A percentile compares a stretch with the other conserved stretches of the same genome.
Evolutionary conservation across 768 basidiomycete species (phyloP).

Genomic region (Brasilioporus rufonigricans): DNA sequence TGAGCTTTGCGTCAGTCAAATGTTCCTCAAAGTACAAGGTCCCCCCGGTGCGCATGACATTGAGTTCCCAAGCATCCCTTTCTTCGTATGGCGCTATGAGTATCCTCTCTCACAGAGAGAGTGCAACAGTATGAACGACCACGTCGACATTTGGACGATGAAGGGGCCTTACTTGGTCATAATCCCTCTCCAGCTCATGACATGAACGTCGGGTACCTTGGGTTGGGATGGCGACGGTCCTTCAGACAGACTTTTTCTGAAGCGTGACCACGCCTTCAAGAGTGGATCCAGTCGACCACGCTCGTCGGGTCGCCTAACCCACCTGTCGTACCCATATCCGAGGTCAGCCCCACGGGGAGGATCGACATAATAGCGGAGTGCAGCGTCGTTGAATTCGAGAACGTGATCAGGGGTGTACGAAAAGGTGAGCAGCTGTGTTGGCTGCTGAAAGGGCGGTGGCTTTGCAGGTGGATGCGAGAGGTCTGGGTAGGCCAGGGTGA

Average conservation of each 20-base stretch:
- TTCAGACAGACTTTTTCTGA: constrained; percentile 35
- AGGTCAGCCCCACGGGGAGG: constrained; percentile 69
- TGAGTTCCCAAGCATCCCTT: constrained; percentile 75
- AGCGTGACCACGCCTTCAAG: constrained; percentile 53
- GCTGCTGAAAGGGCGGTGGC: constrained; percentile 61
- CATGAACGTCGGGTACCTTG: constrained; percentile 43
- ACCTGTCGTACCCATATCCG: constrained; percentile 67
- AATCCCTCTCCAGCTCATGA: constrained; percentile 77
- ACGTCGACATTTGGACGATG: background rate
- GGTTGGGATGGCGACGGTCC: constrained; percentile 28
- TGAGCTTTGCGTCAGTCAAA: constrained; percentile 51
- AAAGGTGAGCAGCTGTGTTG: constrained; percentile 65
- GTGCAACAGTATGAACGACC: constrained; percentile 14
- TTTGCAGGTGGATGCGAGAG: constrained; percentile 21
- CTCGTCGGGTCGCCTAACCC: constrained; percentile 65
- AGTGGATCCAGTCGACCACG: constrained; percentile 67
- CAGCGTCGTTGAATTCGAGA: constrained; percentile 65
- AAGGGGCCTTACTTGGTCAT: constrained; percentile 68
- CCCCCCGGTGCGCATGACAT: constrained; percentile 73
- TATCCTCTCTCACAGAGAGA: constrained; percentile 55
- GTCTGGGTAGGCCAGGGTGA: constrained; percentile 22
- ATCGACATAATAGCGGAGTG: constrained; percentile 66
- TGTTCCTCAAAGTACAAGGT: constrained; percentile 79
- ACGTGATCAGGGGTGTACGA: constrained; percentile 60
- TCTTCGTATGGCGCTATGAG: constrained; percentile 82